Evolutionary conservation across 1,139 yeast species (phyloP), one percentile per base, ranked within the genome.

Genomic region (Candida sp.): DNA sequence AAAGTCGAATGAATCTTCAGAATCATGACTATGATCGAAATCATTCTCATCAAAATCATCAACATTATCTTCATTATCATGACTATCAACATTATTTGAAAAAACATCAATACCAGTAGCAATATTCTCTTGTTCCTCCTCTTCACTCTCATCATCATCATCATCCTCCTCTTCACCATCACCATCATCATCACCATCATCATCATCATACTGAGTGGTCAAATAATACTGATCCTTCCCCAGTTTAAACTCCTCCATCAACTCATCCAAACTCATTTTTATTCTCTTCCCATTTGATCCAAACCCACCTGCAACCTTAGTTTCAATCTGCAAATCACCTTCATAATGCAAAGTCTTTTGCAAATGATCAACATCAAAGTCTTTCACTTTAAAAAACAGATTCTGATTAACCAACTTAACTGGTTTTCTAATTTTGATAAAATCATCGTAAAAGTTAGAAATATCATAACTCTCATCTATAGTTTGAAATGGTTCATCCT

Each of bases 161-260:
- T 58, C 70, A 2, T 47, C 54, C 1, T 42, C 49, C 2, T 40
- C 45, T 3, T 44, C 49, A 12, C 44, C 53, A 5, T 45, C 50
- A n/a, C 43, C 46, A 3, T 40, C 45, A 8, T 43, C 52, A 4
- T 38, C 42, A 0, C 39, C 48, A 8, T 50, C 57, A 37, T 55
- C 51, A 41, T 65, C 70, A n/a, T 60, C 71, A 56, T 84, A 84
- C 50, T 84, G 91, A 0, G 91, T 84, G 0, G 90, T 84, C 55
- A 84, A 66, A 50, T 84, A 84, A 47, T 74, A 70, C 1, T 65
- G 65, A 22, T 65, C 70, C 42, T 45, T 43, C 0, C 78, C 81
- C 3, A 51, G 43, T 9, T 52, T 45, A 25, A 82, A 55, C 46
- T 63, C 64, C 0, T 60, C 55, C 43, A 82, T 54, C 45, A 84